Base-by-base conservation (phyloP, 2,329 filamentous ascomycete species). In the Graphium sp. region DNA sequence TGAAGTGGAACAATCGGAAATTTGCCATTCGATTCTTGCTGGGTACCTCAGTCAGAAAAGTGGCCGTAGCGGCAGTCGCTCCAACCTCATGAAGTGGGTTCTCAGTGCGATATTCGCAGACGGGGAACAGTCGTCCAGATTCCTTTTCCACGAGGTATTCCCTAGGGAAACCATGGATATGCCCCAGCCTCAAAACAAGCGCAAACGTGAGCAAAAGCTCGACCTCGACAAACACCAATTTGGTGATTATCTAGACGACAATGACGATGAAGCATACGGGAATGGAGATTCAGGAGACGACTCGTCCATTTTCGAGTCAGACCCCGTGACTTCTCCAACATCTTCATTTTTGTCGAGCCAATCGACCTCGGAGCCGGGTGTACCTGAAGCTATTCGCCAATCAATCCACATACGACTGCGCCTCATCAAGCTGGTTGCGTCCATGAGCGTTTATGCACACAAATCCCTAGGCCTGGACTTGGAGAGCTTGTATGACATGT, bases 21-120 rank as follows among this genome's bases (percentile, higher is more conserved):
- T 75, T 11, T 42, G 48, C 12, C 50, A 67, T 10, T 71, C 70
- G 16, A 56, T 87, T 15, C 47, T 85, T 2, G 56, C 64, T 27
- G 56, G 55, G 32, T 83, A 81, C 40, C 48, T 76, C 30, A 48
- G 50, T 4, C 55, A 61, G 25, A 43, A 52, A 21, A n/a, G n/a
- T n/a, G n/a, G n/a, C n/a, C n/a, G n/a, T n/a, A n/a, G n/a, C n/a
- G 51, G 49, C 33, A 46, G 60, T 25, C 57, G 60, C 34, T 55
- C 60, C 36, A 43, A 56, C 28, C 53, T 54, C 5, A 39, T 60
- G 30, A 62, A 61, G 32, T 60, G 64, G 19, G 63, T 83, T 8
- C 55, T 79, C 34, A 66, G 67, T 36, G 74, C 77, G 2, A 56
- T 84, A 5, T 65, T 83, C 30, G 72, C 76, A 1, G 71, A 77